Conservation (phyloP, 1,284 basidiomycete genomes). For the Entoloma clypeatum region DNA sequence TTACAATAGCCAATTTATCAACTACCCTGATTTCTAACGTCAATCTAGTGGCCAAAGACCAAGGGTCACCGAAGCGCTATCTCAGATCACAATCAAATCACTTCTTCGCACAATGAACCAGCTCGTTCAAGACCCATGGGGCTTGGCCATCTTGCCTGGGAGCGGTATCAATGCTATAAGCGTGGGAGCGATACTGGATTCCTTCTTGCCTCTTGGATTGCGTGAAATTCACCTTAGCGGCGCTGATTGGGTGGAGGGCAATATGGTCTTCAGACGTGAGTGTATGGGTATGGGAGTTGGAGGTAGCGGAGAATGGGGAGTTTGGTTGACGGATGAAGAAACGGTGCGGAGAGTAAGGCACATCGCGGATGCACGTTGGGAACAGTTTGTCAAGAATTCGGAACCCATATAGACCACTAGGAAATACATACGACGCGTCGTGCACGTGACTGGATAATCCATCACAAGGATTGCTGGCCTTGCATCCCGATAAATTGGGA, state of each 20-base stretch:
- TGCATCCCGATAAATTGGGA: conserved; percentile 14
- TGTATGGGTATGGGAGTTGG: conserved; percentile 68
- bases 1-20: conserved; percentile 24
- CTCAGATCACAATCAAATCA: conserved; percentile 38
- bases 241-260: conserved; percentile 54
- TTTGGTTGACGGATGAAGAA: conserved; percentile 61
- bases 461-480: conserved; percentile 7
- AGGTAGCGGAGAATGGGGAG: conserved; percentile 53
- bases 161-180: conserved; percentile 64
- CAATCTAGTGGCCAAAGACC: conserved; percentile 48
- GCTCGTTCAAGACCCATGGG: conserved; percentile 29
- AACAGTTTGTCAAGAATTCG: conserved; percentile 3
- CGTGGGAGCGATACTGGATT: conserved; percentile 41
- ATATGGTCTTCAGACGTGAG: conserved; percentile 46
- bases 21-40: conserved; percentile 6
- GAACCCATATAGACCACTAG: not conserved
- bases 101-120: conserved; percentile 36
- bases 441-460: conserved; percentile 20
- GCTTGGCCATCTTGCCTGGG: conserved; percentile 60
- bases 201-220: conserved; percentile 52
- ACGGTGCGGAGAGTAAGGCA: conserved; percentile 49
- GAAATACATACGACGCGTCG: conserved; percentile 9
- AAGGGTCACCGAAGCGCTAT: conserved; percentile 41
- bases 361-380: conserved; percentile 38
- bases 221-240: conserved; percentile 71